Base-by-base conservation (phyloP, 768 basidiomycete genomes). In the Coprinopsis cinerea region DNA sequence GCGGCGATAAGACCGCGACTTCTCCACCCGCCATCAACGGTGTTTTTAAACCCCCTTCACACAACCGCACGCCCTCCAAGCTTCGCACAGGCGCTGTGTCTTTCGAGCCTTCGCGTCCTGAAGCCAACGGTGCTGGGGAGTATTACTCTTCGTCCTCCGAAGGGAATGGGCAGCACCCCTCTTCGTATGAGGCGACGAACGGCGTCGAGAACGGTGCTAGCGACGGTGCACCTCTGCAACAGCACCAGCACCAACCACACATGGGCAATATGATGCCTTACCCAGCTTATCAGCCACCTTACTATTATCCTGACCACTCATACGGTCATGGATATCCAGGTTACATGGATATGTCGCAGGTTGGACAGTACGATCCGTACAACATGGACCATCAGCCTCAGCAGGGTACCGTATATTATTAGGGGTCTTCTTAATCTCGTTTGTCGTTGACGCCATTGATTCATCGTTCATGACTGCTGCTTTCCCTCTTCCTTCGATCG, bases 301-400 rank as follows among this genome's bases (percentile, higher is more conserved):
- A 86, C 68, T 88, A 85, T 64, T 85, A 83, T 63, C 82, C 83
- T 20, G 82, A 84, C 44, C 73, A 76, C 53, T 87, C n/a, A n/a
- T n/a, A n/a, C n/a, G n/a, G n/a, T n/a, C n/a, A 87, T 57, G 72
- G 71, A 49, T 88, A 87, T 63, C 69, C 77, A 52, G 76, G 72
- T 36, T 86, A 85, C 67, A 68, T 84, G 71, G 85, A 85, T 64
- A 74, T 80, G 76, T 73, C 81, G 37, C 82, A 82, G 56, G 64
- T 70, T 54, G 75, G 78, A 62, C 78, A 77, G 57, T 87, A 85
- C 66, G 84, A 85, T 55, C 72, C 78, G 75, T 85, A 85, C 66
- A 70, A 75, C 48, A 63, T 73, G 60, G 77, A 81, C 57, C n/a
- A n/a, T n/a, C 75, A 71, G 49, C 55, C 68, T 42, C 69, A 70